Evolutionary conservation across 2,329 filamentous ascomycete species (phyloP).

Genomic region (Stagonosporopsis cucurbitacearum): DNA sequence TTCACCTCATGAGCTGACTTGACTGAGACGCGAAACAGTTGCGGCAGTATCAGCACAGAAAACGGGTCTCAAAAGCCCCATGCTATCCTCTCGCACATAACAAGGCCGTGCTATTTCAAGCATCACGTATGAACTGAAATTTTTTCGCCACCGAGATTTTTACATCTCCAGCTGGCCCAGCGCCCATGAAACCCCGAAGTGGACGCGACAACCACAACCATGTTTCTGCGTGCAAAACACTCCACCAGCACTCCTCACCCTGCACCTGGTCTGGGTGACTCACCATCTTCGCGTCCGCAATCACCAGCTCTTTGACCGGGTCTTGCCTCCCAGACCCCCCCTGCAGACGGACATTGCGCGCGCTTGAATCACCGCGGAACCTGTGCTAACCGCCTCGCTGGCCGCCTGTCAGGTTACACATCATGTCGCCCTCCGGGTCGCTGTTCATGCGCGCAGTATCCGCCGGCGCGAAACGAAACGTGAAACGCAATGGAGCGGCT

Average conservation of each 20-base stretch:
- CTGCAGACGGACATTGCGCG: neutral
- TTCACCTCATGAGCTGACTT: neutral
- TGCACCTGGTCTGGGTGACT: neutral
- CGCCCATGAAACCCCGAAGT: neutral
- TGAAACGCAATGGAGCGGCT: slow-evolving; percentile 4
- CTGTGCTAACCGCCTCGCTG: slow-evolving; percentile 5
- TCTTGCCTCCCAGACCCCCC: neutral
- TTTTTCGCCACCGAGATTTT: neutral
- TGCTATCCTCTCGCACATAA: neutral
- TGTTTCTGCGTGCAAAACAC: neutral
- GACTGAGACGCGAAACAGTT: neutral
- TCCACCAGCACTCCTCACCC: neutral
- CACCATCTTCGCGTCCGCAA: neutral
- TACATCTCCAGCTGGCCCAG: neutral
- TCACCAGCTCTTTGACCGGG: neutral
- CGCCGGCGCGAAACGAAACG: slow-evolving; percentile 10
- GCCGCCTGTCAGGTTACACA: slow-evolving; percentile 3
- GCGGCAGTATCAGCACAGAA: neutral
- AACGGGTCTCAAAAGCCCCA: neutral
- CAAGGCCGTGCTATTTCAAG: neutral
- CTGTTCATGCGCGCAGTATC: slow-evolving; percentile 6
- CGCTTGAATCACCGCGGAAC: slow-evolving; percentile 1
- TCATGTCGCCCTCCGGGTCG: slow-evolving; percentile 8
- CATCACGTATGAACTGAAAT: neutral
- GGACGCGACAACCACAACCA: neutral